phyloP scores from a whole-genome alignment of 2,329 filamentous ascomycete genomes.

The Fusarium gaditjirri region DNA sequence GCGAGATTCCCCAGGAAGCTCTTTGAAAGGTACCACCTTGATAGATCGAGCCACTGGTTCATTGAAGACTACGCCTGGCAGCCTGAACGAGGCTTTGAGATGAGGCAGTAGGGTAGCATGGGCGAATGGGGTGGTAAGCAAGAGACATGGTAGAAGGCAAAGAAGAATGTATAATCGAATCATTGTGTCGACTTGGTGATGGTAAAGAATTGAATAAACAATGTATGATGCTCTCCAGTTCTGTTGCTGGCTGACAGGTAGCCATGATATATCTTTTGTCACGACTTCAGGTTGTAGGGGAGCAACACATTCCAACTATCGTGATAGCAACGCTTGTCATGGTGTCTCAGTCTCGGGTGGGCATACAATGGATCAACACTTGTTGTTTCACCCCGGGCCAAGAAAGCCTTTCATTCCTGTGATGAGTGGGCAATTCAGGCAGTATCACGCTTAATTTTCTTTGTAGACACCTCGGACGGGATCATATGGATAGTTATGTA shows the following conservation, averaged over 20 bases:
- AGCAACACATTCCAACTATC: constrained; percentile 50
- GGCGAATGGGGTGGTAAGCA: constrained; percentile 7
- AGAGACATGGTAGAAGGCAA: constrained; percentile 27
- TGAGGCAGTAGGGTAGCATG: constrained; percentile 22
- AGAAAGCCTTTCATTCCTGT: constrained; percentile 31
- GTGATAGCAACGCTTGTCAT: constrained; percentile 33
- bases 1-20: constrained; percentile 3
- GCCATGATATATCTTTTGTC: constrained; percentile 36
- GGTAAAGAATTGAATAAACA: background rate
- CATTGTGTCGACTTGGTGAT: constrained; percentile 35
- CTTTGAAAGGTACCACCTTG: constrained; percentile 20
- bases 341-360: constrained; percentile 35
- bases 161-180: constrained; percentile 36
- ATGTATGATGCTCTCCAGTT: constrained; percentile 1
- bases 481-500: background rate
- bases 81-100: constrained; percentile 4
- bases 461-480: background rate
- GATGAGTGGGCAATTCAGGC: background rate
- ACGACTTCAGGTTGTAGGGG: constrained; percentile 37
- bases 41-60: constrained; percentile 16
- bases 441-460: background rate
- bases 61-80: constrained; percentile 13
- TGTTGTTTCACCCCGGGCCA: constrained; percentile 21
- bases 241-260: background rate
- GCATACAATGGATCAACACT: constrained; percentile 27